Conservation (phyloP, 805 yeast species). For the Ogataea pilisensis region DNA sequence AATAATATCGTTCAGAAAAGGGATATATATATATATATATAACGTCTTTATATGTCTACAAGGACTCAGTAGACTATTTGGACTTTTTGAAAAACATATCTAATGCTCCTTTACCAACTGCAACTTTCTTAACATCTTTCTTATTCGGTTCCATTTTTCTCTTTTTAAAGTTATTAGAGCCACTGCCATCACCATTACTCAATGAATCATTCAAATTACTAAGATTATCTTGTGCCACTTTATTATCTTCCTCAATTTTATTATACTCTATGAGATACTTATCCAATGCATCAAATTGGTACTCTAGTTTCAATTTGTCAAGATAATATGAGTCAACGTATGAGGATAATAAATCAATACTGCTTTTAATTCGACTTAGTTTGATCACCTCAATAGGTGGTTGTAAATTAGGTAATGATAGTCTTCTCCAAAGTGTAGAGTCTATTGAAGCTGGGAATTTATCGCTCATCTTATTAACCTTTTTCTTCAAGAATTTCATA, state of each 20-base stretch:
- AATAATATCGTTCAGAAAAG: no score
- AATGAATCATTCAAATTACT: constrained; percentile 28
- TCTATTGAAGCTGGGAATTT: constrained; percentile 35
- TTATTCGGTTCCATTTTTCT: constrained; percentile 28
- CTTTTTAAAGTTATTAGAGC: constrained; percentile 10
- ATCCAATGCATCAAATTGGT: constrained; percentile 19
- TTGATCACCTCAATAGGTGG: constrained; percentile 33
- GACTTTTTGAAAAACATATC: constrained; percentile 58
- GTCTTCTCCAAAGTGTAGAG: constrained; percentile 6
- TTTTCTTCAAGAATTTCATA: constrained; percentile 34
- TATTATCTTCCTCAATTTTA: constrained; percentile 17
- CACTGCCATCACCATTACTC: constrained; percentile 13
- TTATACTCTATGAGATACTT: constrained; percentile 18
- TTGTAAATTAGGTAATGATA: constrained; percentile 26
- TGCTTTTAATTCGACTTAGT: constrained; percentile 34
- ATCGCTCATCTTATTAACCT: constrained; percentile 32
- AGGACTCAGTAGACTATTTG: no score
- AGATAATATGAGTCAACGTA: constrained; percentile 34
- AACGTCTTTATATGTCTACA: no score
- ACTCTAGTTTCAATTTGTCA: constrained; percentile 17
- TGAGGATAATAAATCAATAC: constrained; percentile 47
- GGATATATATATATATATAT: no score
- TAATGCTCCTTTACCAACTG: constrained; percentile 61
- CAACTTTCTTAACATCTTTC: constrained; percentile 36
- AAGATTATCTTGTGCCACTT: constrained; percentile 30